Percentiles rank a stretch among this genome's conserved stretches.
phyloP scores from a whole-genome alignment of 2,329 filamentous ascomycete genomes.

The Calonectria multiphialidica region DNA sequence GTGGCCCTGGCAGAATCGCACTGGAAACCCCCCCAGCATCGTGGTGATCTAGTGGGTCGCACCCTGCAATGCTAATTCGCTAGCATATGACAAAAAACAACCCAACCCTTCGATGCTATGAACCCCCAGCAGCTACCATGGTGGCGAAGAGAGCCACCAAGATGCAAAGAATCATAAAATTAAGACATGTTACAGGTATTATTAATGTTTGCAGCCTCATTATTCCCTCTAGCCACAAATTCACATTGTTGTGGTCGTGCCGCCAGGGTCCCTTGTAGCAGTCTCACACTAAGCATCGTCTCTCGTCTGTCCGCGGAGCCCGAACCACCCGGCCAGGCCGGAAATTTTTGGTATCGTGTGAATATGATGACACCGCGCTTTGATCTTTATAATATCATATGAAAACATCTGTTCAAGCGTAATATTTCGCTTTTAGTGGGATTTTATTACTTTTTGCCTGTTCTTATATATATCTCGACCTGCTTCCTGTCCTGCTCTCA shows the following conservation, averaged over 20 bases:
- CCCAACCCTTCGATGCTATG: not conserved
- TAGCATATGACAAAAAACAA: not conserved
- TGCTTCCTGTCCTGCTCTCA: not conserved
- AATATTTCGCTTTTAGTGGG: too few relatives aligned
- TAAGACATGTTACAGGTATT: too few relatives aligned
- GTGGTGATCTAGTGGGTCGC: not conserved
- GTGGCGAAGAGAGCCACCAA: too few relatives aligned
- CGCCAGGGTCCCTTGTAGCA: not conserved
- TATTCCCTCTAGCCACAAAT: not conserved
- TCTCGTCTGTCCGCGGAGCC: constrained; percentile 17
- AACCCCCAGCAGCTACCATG: too few relatives aligned
- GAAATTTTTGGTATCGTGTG: not conserved
- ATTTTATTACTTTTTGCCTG: not conserved
- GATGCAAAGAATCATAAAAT: too few relatives aligned
- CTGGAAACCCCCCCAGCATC: not conserved
- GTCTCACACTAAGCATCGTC: not conserved
- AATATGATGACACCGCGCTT: not conserved
- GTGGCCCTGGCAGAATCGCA: not conserved
- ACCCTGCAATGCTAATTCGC: not conserved
- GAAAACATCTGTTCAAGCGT: not conserved
- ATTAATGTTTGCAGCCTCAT: not conserved
- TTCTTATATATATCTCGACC: not conserved
- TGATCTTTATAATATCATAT: not conserved
- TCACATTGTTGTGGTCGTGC: not conserved
- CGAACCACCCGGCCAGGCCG: constrained; percentile 7